Conservation (phyloP, 768 basidiomycete species). For the Calvatia gigantea region DNA sequence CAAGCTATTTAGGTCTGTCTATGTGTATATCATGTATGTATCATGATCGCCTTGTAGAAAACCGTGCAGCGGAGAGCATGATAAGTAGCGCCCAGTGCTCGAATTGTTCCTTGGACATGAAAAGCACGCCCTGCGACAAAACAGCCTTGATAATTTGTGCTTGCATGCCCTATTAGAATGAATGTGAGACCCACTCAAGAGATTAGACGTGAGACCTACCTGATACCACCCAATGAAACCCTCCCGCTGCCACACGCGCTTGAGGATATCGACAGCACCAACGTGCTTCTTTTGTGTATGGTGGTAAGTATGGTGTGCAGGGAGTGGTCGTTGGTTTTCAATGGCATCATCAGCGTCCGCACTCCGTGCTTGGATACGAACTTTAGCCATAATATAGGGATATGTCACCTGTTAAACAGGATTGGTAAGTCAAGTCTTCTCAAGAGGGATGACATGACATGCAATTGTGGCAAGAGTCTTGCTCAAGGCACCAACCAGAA, state of each 20-base stretch:
- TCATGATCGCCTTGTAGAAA: slow-evolving; percentile 21
- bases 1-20: slow-evolving; percentile 4
- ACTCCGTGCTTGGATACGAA: slow-evolving; percentile 86
- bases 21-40: background rate
- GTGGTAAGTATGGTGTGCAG: slow-evolving; percentile 35
- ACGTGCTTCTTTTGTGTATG: slow-evolving; percentile 47
- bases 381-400: slow-evolving; percentile 96
- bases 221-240: slow-evolving; percentile 96
- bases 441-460: slow-evolving; percentile 26
- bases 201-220: slow-evolving; percentile 40
- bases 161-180: slow-evolving; percentile 72
- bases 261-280: slow-evolving; percentile 78
- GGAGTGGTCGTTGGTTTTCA: slow-evolving; percentile 35
- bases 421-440: background rate
- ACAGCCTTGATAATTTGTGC: slow-evolving; percentile 97
- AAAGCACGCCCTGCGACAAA: slow-evolving; percentile 89
- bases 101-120: slow-evolving; percentile 97
- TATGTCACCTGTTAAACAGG: slow-evolving; percentile 70
- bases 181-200: background rate
- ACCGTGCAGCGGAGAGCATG: slow-evolving; percentile 50
- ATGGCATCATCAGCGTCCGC: slow-evolving; percentile 49
- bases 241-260: slow-evolving; percentile 66
- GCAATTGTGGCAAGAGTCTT: slow-evolving; percentile 97
- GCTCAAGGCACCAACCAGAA: slow-evolving; percentile 86
- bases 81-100: slow-evolving; percentile 82